These are phyloP conservation scores for Amanita thiersii DNA, from an alignment of 768 basidiomycete species.

Conservation along the genomic window DNA sequence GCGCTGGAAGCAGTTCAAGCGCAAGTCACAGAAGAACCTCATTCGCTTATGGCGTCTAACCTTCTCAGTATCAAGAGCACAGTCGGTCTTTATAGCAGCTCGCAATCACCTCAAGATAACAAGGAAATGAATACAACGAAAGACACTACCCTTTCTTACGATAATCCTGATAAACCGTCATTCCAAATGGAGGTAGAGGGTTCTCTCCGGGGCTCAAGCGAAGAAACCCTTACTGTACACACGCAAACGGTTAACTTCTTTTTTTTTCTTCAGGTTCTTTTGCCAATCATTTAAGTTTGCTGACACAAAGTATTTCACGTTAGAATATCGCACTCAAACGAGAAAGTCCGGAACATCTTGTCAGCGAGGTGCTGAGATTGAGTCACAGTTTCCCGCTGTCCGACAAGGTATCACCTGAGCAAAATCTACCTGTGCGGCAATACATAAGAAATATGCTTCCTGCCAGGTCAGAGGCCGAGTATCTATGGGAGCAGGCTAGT, in stretches of 20 bases:
- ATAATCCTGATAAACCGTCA: neutral
- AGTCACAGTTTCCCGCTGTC: slow-evolving; percentile 51
- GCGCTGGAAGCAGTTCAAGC: slow-evolving; percentile 30
- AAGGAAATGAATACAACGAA: slow-evolving; percentile 3
- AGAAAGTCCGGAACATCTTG: slow-evolving; percentile 21
- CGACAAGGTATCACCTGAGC: slow-evolving; percentile 37
- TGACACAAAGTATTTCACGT: neutral
- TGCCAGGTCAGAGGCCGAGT: slow-evolving; percentile 44
- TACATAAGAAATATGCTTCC: slow-evolving; percentile 53
- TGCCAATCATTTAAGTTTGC: neutral
- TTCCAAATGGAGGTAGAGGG: slow-evolving; percentile 14
- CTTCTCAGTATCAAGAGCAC: slow-evolving; percentile 50
- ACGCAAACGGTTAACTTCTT: no score
- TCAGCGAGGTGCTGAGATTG: slow-evolving; percentile 38
- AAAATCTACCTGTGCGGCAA: slow-evolving; percentile 45
- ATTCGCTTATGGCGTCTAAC: slow-evolving; percentile 43
- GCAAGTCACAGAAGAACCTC: slow-evolving; percentile 23
- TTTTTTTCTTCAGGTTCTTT: neutral
- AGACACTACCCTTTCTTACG: neutral
- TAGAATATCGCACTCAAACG: slow-evolving; percentile 10
- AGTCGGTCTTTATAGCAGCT: slow-evolving; percentile 37
- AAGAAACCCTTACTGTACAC: slow-evolving; percentile 18
- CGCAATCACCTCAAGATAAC: slow-evolving; percentile 14
- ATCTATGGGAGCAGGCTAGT: slow-evolving; percentile 55
- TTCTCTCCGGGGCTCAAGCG: slow-evolving; percentile 20